phyloP scores from a whole-genome alignment of 1,139 yeast genomes.

The Pichia sp. region DNA sequence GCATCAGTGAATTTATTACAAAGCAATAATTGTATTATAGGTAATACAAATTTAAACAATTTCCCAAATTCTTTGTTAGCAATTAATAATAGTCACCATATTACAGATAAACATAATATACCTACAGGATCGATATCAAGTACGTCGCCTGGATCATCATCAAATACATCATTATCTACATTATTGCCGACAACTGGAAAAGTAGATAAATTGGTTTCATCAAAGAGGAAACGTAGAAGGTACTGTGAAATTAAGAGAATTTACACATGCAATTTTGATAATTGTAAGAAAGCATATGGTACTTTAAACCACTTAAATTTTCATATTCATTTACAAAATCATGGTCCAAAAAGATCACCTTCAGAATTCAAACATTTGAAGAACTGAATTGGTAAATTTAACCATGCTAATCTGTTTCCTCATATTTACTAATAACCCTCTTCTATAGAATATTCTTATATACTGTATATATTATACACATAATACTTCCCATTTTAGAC shows the following conservation, averaged over 20 bases:
- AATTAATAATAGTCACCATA: neutral
- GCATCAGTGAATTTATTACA: neutral
- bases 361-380: constrained; percentile 49
- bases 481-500: no score
- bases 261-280: constrained; percentile 54
- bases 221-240: constrained; percentile 54
- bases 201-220: neutral
- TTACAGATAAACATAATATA: neutral
- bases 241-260: constrained; percentile 66
- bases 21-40: neutral
- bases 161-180: no score
- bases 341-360: constrained; percentile 63
- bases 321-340: constrained; percentile 65
- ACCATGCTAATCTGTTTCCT: neutral
- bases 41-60: neutral
- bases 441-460: no score
- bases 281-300: constrained; percentile 68
- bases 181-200: no score
- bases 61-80: neutral
- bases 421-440: no score
- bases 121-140: neutral
- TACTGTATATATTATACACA: no score
- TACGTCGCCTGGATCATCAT: neutral
- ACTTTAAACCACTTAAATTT: constrained; percentile 72
- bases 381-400: neutral